Evolutionary conservation across 768 basidiomycete genomes (phyloP), one percentile per base, ranked within the genome.

Genomic region (Mycena rosella): DNA sequence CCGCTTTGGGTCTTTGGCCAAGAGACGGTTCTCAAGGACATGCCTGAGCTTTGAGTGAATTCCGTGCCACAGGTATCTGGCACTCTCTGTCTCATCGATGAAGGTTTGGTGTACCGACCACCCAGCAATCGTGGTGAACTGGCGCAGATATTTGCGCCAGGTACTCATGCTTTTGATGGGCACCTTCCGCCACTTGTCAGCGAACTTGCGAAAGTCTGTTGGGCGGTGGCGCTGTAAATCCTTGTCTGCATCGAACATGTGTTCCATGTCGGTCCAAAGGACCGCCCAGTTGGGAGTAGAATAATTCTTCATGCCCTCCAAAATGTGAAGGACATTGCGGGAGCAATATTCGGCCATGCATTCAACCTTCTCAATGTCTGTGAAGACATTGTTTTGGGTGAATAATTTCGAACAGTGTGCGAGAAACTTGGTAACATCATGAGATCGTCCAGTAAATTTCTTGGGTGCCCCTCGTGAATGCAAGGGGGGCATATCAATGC

Each of bases 271-370:
- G 6, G 53, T 30, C 9, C 34, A 30, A 1, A 56, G 53, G 26
- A 45, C 3, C 3, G 62, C 9, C 62, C 62, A 63, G 18, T 63
- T 38, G 26, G 62, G 62, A 0, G 42, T 63, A 9, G 54, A 6
- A 27, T 63, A 63, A 15, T 63, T 7, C 17, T 24, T n/a, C 62
- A 63, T 63, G 5, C 62, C 62, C 27, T 63, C 62, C 9, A 55
- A 53, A 32, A 63, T 63, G 27, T 63, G 52, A 24, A 63, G 10
- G 11, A 63, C 62, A 5, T 48, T 32, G 3, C 54, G 42, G 4
- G 62, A 63, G 8, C 62, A 63, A n/a, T 63, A 63, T 22, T 63
- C 62, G 2, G 53, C 14, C 62, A 63, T 36, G 36, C n/a, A 48
- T n/a, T 48, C 53, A 3, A 56, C n/a, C 18, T 30, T 26, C 2